Percentiles rank a stretch among this genome's conserved stretches.
Evolutionary conservation across 441 rosid genomes (phyloP).

Genomic region (Croton laevigatus): DNA sequence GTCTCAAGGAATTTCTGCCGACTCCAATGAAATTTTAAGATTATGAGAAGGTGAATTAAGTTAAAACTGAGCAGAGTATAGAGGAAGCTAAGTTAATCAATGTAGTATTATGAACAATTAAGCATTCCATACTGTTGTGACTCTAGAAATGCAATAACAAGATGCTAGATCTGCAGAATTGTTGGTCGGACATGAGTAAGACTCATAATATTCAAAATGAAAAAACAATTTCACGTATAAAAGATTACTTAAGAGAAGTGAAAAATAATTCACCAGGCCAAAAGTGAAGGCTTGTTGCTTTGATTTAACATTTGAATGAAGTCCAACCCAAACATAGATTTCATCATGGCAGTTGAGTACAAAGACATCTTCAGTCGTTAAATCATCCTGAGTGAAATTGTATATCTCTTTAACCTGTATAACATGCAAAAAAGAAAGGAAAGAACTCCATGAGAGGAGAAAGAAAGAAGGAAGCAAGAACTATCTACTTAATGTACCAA

Average conservation of each 20-base stretch:
- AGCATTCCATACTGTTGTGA: background rate
- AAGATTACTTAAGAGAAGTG: conserved; percentile 7
- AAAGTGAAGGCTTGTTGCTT: conserved; percentile 58
- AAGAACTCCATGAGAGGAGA: background rate
- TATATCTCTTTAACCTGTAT: conserved; percentile 78
- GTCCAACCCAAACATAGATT: conserved; percentile 82
- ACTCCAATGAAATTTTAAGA: conserved; percentile 22
- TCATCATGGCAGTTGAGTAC: conserved; percentile 67
- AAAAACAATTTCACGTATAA: background rate
- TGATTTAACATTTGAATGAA: conserved; percentile 51
- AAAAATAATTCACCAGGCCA: conserved; percentile 56
- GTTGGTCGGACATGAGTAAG: no score
- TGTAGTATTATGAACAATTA: background rate
- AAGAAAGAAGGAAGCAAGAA: background rate
- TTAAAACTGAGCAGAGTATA: conserved; percentile 4
- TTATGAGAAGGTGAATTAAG: background rate
- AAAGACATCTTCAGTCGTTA: conserved; percentile 85
- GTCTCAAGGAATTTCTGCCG: conserved; percentile 77
- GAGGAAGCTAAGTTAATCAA: conserved; percentile 7
- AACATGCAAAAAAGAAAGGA: background rate
- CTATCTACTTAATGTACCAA: background rate
- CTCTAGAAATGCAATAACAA: background rate
- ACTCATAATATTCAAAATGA: no score
- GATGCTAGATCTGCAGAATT: no score
- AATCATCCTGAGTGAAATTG: conserved; percentile 88